Percentiles rank a stretch among this genome's conserved stretches.
These are phyloP conservation scores for Aureobasidium sp. DNA, from an alignment of 2,329 filamentous ascomycete species.

Conservation along the genomic window DNA sequence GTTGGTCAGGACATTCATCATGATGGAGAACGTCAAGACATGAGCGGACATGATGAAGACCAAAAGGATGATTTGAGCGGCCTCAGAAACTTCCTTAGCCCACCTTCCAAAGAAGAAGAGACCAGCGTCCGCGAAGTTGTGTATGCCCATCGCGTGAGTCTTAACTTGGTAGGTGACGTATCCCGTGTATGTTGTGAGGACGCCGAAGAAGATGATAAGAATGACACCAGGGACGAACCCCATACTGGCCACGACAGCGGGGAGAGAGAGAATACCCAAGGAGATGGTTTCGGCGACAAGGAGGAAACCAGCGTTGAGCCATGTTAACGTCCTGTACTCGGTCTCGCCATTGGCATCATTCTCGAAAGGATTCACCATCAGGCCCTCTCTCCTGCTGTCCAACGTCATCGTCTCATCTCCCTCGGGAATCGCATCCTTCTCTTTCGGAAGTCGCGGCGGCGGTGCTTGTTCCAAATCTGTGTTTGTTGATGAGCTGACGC, in stretches of 20 bases:
- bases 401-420: constrained; percentile 3
- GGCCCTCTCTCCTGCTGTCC: constrained; percentile 8
- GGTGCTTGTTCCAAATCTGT: constrained; percentile 7
- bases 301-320: constrained; percentile 23
- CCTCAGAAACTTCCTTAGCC: constrained; percentile 55
- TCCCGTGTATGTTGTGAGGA: constrained; percentile 52
- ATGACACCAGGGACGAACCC: constrained; percentile 41
- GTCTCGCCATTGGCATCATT: constrained; percentile 12
- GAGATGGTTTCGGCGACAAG: constrained; percentile 53
- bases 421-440: constrained; percentile 2
- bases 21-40: constrained; percentile 60
- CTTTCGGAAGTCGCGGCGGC: neutral
- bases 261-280: constrained; percentile 48
- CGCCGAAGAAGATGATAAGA: constrained; percentile 38
- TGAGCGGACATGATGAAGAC: constrained; percentile 66
- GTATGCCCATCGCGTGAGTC: neutral
- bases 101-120: constrained; percentile 51
- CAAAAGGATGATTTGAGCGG: constrained; percentile 55
- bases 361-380: constrained; percentile 14
- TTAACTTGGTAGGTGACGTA: constrained; percentile 53
- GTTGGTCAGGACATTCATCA: constrained; percentile 55
- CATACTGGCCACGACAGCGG: constrained; percentile 42
- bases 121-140: constrained; percentile 61
- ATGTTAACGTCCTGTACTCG: constrained; percentile 30
- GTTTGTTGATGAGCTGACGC: constrained; percentile 2